Evolutionary conservation across 768 basidiomycete genomes (phyloP).

Genomic region (Tulasnella sp.): DNA sequence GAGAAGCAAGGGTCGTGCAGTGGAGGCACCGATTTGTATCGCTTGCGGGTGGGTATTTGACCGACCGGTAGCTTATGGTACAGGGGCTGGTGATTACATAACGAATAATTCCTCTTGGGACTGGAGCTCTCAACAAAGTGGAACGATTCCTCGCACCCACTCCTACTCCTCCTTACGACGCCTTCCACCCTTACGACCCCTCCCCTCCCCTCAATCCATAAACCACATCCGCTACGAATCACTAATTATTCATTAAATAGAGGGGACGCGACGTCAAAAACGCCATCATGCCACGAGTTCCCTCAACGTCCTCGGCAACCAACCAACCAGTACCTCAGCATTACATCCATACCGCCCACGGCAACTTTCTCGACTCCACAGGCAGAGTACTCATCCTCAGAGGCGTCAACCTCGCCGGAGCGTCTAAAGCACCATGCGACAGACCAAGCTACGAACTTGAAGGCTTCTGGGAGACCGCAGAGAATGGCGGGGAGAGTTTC

Average conservation of each 20-base stretch:
- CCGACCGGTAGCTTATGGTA: conserved; percentile 11
- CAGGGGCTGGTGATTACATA: conserved; percentile 1
- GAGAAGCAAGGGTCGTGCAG: neutral
- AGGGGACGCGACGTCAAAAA: neutral
- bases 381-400: conserved; percentile 79
- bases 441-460: conserved; percentile 64
- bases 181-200: neutral
- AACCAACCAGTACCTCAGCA: conserved; percentile 44
- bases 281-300: conserved; percentile 50
- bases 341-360: conserved; percentile 62
- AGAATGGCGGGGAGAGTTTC: conserved; percentile 61
- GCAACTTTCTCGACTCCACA: conserved; percentile 66
- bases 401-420: conserved; percentile 92
- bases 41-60: neutral
- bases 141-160: conserved; percentile 7
- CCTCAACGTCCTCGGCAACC: conserved; percentile 56
- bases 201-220: neutral
- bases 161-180: neutral
- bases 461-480: conserved; percentile 78
- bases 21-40: neutral
- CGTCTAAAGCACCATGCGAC: conserved; percentile 75
- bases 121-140: conserved; percentile 9
- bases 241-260: neutral
- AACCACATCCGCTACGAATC: neutral
- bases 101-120: conserved; percentile 5